Evolutionary conservation across 2,329 filamentous ascomycete species (phyloP).

Genomic region (Sarocladiaceae sp.): DNA sequence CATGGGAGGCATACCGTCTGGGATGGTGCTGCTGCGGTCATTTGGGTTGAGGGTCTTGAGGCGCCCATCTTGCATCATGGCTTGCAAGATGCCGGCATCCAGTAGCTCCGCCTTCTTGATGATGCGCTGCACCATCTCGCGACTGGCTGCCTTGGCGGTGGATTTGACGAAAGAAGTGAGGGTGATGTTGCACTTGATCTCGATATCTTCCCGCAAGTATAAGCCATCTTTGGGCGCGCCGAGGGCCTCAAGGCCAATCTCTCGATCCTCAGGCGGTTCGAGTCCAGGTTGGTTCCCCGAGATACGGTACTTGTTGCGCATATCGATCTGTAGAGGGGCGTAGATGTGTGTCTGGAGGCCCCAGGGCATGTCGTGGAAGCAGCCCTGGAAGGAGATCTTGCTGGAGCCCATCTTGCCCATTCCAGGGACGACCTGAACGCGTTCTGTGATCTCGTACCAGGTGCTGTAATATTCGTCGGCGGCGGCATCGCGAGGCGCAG

Average conservation of each 20-base stretch:
- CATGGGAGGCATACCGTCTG: conserved; percentile 6
- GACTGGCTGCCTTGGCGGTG: conserved; percentile 59
- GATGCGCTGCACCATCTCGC: conserved; percentile 61
- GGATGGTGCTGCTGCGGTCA: conserved; percentile 34
- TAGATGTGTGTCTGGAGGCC: conserved; percentile 67
- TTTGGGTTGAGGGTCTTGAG: conserved; percentile 53
- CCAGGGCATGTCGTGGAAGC: conserved; percentile 67
- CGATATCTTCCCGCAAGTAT: conserved; percentile 64
- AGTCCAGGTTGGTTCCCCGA: conserved; percentile 61
- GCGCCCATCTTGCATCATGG: conserved; percentile 52
- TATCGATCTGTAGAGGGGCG: conserved; percentile 59
- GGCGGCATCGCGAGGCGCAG: conserved; percentile 60
- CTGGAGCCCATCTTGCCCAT: conserved; percentile 58
- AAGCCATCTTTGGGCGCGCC: conserved; percentile 58
- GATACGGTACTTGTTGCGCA: conserved; percentile 63
- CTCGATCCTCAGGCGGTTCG: conserved; percentile 54
- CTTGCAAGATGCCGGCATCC: conserved; percentile 57
- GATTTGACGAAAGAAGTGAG: conserved; percentile 60
- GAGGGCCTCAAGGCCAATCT: conserved; percentile 53
- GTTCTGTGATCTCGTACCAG: conserved; percentile 67
- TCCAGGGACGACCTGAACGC: conserved; percentile 62
- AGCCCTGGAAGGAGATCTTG: conserved; percentile 63
- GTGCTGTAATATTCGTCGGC: conserved; percentile 67
- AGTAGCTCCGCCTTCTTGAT: conserved; percentile 66
- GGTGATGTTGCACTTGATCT: conserved; percentile 63